Base-by-base conservation (phyloP, 306 rosid species). In the Senna siamea region DNA sequence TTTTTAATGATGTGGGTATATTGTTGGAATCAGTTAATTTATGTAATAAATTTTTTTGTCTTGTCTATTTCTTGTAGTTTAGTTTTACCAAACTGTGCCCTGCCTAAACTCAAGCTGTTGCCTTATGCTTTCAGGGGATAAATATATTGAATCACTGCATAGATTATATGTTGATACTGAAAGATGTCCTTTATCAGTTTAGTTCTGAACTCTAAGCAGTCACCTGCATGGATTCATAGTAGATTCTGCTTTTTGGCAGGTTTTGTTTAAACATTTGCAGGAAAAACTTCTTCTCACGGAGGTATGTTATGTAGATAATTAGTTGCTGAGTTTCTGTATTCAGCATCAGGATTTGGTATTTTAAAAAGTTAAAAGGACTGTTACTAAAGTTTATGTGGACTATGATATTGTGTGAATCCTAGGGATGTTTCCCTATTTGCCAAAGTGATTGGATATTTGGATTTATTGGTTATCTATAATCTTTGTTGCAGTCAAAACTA, bases 281-380 rank as follows among this genome's bases (percentile, higher is more conserved):
- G 98, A 93, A 81, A 88, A 93, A 79, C 98, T 93, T 69, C 80
- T 84, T 72, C 92, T 86, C 53, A 93, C 89, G 57, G 98, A 93
- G 98, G 98, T 90, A 88, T 48, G 85, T 78, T 67, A 34, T 22
- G 40, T 19, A 41, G 75, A 70, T 40, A 54, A 58, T 74, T 56
- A 32, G 64, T 51, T 74, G 70, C 66, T 62, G n/a, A 55, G 26
- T 74, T 79, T 40, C 73, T 53, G 46, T 68, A 69, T 68, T 17
- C 50, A 67, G 15, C 47, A 56, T 11, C 55, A 70, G 30, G 70
- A 51, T 47, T 76, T 51, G 19, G 57, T 58, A 20, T 70, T 48
- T 76, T 18, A 60, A 28, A 60, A 74, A 34, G 54, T 62, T 35
- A 28, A 30, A 71, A 57, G 51, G 57, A 50, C 41, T 13, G 1